phyloP scores from a whole-genome alignment of 768 basidiomycete genomes.

The Rhodotorula diobovata region DNA sequence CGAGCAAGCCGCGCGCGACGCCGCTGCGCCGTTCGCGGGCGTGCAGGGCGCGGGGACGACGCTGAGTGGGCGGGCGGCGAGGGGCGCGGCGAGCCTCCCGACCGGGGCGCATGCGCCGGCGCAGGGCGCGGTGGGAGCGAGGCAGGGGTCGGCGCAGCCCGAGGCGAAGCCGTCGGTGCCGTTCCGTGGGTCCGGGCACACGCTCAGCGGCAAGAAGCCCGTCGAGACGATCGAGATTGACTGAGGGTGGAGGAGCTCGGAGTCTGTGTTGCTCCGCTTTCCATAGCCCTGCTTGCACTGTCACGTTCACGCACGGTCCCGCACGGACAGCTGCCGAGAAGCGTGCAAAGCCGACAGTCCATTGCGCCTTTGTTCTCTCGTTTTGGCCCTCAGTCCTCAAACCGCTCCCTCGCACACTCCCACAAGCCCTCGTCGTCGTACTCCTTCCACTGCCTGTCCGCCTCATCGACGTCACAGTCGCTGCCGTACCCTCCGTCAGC shows the following conservation, averaged over 20 bases:
- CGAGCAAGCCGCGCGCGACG: conserved; percentile 22
- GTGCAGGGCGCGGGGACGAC: conserved; percentile 32
- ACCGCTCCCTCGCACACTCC: neutral
- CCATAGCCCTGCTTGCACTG: neutral
- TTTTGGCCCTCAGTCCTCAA: neutral
- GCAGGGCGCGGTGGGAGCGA: conserved; percentile 10
- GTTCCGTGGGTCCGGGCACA: conserved; percentile 32
- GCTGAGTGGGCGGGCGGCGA: conserved; percentile 28
- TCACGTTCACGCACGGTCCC: neutral
- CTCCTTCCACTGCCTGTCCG: neutral
- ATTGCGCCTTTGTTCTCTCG: neutral
- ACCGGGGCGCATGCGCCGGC: conserved; percentile 45
- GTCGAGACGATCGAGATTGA: conserved; percentile 43
- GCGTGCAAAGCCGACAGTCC: neutral
- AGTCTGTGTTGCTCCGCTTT: too few species aligned
- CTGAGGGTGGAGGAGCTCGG: neutral
- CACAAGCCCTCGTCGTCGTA: neutral
- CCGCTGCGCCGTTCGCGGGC: conserved; percentile 51
- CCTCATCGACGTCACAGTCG: neutral
- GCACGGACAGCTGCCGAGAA: neutral
- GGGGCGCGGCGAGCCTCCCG: conserved; percentile 44
- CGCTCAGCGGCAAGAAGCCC: conserved; percentile 34
- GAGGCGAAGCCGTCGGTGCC: conserved; percentile 18
- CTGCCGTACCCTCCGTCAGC: neutral
- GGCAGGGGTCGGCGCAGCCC: conserved; percentile 1